Evolutionary conservation across 2,329 filamentous ascomycete species (phyloP).

Genomic region (Talaromyces rugulosus): DNA sequence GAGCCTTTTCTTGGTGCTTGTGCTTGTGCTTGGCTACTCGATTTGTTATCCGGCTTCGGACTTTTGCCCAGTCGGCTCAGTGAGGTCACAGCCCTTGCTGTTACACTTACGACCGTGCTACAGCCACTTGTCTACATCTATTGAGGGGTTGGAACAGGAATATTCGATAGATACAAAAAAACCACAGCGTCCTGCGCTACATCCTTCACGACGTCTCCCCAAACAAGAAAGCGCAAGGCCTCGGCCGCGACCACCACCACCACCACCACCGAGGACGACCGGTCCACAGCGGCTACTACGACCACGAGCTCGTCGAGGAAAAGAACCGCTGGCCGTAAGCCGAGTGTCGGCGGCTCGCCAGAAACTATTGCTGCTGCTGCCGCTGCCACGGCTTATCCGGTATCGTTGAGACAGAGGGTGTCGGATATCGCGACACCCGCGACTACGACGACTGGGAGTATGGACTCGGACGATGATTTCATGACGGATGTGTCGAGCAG

Average conservation of each 20-base stretch:
- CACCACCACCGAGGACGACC: constrained; percentile 17
- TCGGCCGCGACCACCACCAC: constrained; percentile 38
- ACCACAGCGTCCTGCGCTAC: neutral
- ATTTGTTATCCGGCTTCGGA: neutral
- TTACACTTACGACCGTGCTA: neutral
- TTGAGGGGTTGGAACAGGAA: neutral
- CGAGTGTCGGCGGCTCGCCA: neutral
- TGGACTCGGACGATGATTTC: constrained; percentile 96
- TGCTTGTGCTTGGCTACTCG: too few species aligned
- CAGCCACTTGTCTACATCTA: too few species aligned
- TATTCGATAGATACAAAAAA: neutral
- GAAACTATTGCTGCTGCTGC: neutral
- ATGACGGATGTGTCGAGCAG: constrained; percentile 74
- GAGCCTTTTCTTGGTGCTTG: neutral
- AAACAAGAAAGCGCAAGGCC: constrained; percentile 51
- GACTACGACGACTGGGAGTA: constrained; percentile 49
- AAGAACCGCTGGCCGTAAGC: neutral
- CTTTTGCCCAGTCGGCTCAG: neutral
- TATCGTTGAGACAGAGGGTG: constrained; percentile 21
- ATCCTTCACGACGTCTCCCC: constrained; percentile 50
- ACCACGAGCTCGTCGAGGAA: neutral
- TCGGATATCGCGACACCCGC: constrained; percentile 38
- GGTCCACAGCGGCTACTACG: neutral
- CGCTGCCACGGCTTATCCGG: constrained; percentile 17
- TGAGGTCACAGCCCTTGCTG: neutral